Percentiles rank a stretch among this genome's conserved stretches.
Evolutionary conservation across 1,284 basidiomycete species (phyloP).

Genomic region (Pyrrhoderma lamaoense): DNA sequence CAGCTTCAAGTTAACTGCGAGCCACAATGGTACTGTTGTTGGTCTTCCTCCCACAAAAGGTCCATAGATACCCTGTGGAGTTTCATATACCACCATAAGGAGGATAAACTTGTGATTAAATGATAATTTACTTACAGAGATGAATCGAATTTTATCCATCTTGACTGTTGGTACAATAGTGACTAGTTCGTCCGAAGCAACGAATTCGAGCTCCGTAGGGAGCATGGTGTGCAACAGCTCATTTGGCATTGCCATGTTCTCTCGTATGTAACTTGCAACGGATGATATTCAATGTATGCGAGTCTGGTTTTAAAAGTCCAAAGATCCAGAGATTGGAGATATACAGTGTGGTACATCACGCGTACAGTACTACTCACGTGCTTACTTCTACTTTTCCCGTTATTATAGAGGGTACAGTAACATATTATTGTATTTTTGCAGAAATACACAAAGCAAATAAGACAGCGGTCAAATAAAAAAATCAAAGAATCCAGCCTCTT

Average conservation of each 20-base stretch:
- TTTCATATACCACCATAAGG: too few relatives aligned
- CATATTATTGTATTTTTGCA: too few relatives aligned
- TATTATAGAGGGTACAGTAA: too few relatives aligned
- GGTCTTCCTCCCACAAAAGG: slow-evolving; percentile 86
- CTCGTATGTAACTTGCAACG: too few relatives aligned
- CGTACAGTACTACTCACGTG: too few relatives aligned
- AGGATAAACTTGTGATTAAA: too few relatives aligned
- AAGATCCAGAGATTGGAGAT: too few relatives aligned
- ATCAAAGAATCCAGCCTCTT: slow-evolving; percentile 23
- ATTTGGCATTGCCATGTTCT: slow-evolving; percentile 48
- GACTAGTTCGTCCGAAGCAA: slow-evolving; percentile 75
- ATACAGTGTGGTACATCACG: too few relatives aligned
- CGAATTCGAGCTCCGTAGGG: slow-evolving; percentile 78
- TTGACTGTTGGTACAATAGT: slow-evolving; percentile 80
- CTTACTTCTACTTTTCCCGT: too few relatives aligned
- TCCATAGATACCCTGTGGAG: slow-evolving; percentile 92
- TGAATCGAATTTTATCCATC: slow-evolving; percentile 84
- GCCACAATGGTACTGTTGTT: slow-evolving; percentile 85
- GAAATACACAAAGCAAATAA: too few relatives aligned
- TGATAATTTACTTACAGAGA: slow-evolving; percentile 50
- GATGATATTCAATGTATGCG: too few relatives aligned
- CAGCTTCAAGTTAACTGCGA: slow-evolving; percentile 86
- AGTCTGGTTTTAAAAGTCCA: too few relatives aligned
- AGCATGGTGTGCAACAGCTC: slow-evolving; percentile 57
- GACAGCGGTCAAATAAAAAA: not conserved